A percentile compares a stretch with the other conserved stretches of the same genome.
Evolutionary conservation across 2,329 filamentous ascomycete genomes (phyloP).

Genomic region (Hypoxylon rubiginosum): DNA sequence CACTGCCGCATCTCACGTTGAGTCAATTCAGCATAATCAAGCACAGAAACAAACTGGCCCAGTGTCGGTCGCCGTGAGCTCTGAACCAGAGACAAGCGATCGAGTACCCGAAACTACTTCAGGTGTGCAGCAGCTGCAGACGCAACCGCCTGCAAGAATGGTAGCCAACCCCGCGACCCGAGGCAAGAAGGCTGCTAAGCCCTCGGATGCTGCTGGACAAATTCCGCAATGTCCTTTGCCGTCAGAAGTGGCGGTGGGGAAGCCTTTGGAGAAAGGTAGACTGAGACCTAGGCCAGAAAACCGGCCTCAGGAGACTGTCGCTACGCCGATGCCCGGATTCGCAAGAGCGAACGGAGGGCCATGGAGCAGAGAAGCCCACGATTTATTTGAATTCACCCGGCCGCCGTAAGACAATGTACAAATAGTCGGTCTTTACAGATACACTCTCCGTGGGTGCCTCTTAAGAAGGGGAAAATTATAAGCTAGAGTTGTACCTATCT

Average conservation of each 20-base stretch:
- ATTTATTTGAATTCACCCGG: conserved; percentile 72
- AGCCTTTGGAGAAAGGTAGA: conserved; percentile 15
- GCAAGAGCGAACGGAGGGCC: conserved; percentile 69
- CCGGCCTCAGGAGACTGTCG: conserved; percentile 23
- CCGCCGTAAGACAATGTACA: conserved; percentile 55
- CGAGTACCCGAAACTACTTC: conserved; percentile 9
- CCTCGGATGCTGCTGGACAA: conserved; percentile 64
- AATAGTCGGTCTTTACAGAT: conserved; percentile 1
- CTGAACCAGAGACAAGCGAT: conserved; percentile 17
- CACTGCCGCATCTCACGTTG: not conserved
- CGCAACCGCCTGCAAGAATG: conserved; percentile 45
- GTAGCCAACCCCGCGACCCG: conserved; percentile 63
- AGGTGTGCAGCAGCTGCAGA: conserved; percentile 18
- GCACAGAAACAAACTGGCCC: conserved; percentile 19
- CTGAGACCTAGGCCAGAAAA: conserved; percentile 20
- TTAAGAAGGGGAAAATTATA: conserved; percentile 6
- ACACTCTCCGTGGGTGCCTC: not conserved
- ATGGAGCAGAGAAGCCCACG: conserved; percentile 77
- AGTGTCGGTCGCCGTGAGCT: conserved; percentile 8
- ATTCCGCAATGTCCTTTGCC: conserved; percentile 56
- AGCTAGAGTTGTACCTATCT: conserved; percentile 7
- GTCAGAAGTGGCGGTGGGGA: conserved; percentile 28
- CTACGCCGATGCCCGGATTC: conserved; percentile 58
- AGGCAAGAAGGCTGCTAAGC: conserved; percentile 66
- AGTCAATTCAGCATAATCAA: not conserved